These are phyloP conservation scores for Ceraceosorus bombacis DNA, from an alignment of 1,284 basidiomycete species.

Conservation along the genomic window DNA sequence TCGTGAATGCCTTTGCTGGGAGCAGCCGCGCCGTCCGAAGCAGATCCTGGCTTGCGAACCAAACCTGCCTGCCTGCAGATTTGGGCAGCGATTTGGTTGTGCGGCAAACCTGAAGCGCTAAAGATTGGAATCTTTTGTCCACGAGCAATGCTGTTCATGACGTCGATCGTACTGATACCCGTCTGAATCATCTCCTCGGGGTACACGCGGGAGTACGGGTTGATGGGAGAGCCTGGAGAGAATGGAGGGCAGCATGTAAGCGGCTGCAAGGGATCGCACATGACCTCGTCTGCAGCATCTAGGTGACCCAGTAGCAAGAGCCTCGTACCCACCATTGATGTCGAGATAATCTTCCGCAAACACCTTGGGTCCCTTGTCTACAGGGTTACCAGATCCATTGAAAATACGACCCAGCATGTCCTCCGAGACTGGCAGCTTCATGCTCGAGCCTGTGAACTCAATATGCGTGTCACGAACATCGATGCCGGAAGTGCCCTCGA, in stretches of 20 bases:
- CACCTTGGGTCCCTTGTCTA: slow-evolving; percentile 96
- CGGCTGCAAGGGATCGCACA: not conserved
- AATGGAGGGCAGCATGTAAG: not conserved
- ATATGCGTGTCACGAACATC: slow-evolving; percentile 96
- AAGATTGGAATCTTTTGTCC: slow-evolving; percentile 99
- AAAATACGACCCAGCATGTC: slow-evolving; percentile 99
- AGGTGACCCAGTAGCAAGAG: slow-evolving; percentile 1
- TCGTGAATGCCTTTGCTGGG: slow-evolving; percentile 96
- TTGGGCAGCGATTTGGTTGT: slow-evolving; percentile 99
- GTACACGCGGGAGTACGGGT: slow-evolving; percentile 98
- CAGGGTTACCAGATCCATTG: slow-evolving; percentile 96
- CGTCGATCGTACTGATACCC: slow-evolving; percentile 76
- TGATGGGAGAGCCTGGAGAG: slow-evolving; percentile 82
- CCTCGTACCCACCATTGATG: slow-evolving; percentile 72
- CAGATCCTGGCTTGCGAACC: slow-evolving; percentile 59
- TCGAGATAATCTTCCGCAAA: slow-evolving; percentile 99
- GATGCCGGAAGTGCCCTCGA: slow-evolving; percentile 95
- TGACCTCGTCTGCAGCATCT: not conserved
- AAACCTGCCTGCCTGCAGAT: slow-evolving; percentile 98
- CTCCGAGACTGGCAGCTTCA: slow-evolving; percentile 99
- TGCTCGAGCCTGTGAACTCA: slow-evolving; percentile 94
- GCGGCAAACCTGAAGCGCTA: slow-evolving; percentile 95
- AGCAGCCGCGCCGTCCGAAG: slow-evolving; percentile 48
- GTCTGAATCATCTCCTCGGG: slow-evolving; percentile 99
- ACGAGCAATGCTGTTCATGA: slow-evolving; percentile 87